These are phyloP conservation scores for Cornus controversa DNA, from an alignment of 148 eudicot genomes.

Conservation along the genomic window DNA sequence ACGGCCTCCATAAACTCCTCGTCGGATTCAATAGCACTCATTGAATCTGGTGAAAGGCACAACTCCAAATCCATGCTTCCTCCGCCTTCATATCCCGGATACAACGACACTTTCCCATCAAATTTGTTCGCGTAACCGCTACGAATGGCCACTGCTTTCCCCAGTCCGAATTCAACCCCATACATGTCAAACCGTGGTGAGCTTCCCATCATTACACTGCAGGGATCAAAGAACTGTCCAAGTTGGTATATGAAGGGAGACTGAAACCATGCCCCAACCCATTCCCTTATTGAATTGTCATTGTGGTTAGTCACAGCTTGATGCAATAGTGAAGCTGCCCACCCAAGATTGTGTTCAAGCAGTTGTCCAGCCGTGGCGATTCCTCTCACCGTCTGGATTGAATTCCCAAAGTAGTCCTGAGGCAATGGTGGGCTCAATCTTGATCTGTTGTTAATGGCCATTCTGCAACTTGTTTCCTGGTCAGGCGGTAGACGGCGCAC, in stretches of 20 bases:
- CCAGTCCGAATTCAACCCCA: slow-evolving; percentile 27
- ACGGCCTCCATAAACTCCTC: slow-evolving; percentile 11
- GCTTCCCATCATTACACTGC: slow-evolving; percentile 17
- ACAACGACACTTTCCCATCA: slow-evolving; percentile 27
- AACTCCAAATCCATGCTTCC: slow-evolving; percentile 30
- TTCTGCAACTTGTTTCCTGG: slow-evolving; percentile 7
- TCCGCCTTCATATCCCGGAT: slow-evolving; percentile 19
- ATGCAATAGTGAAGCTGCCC: slow-evolving; percentile 21
- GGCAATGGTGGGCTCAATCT: slow-evolving; percentile 23
- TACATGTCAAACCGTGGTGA: slow-evolving; percentile 31
- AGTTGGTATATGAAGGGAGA: slow-evolving; percentile 10
- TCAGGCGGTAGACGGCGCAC: slow-evolving; percentile 5
- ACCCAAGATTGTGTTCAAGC: slow-evolving; percentile 13
- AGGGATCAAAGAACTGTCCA: slow-evolving; percentile 16
- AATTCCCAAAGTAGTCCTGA: slow-evolving; percentile 20
- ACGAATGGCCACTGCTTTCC: slow-evolving; percentile 28
- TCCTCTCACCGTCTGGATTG: slow-evolving; percentile 13
- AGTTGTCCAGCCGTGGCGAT: slow-evolving; percentile 15
- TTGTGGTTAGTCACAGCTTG: slow-evolving; percentile 17
- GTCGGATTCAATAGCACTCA: slow-evolving; percentile 22
- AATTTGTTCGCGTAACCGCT: slow-evolving; percentile 22
- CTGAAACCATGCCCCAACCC: slow-evolving; percentile 14
- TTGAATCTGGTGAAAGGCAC: slow-evolving; percentile 19
- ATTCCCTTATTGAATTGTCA: neutral
- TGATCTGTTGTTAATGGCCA: slow-evolving; percentile 20